phyloP scores from a whole-genome alignment of 2,329 filamentous ascomycete species.

The Phialophora tarda region DNA sequence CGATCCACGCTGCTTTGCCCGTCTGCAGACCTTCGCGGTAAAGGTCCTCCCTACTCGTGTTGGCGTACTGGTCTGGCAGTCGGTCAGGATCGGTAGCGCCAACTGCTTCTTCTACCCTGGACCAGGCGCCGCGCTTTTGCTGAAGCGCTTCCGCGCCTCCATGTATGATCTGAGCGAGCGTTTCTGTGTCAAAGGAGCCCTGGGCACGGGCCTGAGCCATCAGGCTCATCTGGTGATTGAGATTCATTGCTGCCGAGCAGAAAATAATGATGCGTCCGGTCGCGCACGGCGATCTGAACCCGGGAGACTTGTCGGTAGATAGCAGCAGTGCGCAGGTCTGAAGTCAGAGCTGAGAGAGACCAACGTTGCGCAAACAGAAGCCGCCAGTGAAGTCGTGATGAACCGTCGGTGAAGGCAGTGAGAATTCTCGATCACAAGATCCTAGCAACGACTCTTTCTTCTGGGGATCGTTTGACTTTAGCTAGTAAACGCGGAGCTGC shows the following conservation, averaged over 20 bases:
- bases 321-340: not conserved
- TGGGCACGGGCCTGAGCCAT: conserved; percentile 1
- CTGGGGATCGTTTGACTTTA: conserved; percentile 4
- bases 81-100: conserved; percentile 1
- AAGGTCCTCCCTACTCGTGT: conserved; percentile 4
- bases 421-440: not conserved
- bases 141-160: not conserved
- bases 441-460: not conserved
- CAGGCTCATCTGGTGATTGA: conserved; percentile 1
- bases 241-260: not conserved
- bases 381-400: not conserved
- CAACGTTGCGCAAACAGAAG: not conserved
- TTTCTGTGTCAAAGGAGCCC: conserved; percentile 4
- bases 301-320: not conserved
- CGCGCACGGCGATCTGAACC: not conserved
- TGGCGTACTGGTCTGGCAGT: conserved; percentile 4
- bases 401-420: not conserved
- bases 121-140: not conserved
- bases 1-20: conserved; percentile 1
- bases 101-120: conserved; percentile 5
- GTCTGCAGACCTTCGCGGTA: conserved; percentile 6
- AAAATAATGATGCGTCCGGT: not conserved
- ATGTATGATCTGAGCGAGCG: conserved; percentile 6
- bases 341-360: not conserved
- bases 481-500: not conserved